A percentile compares a stretch with the other conserved stretches of the same genome.
Evolutionary conservation across 148 eudicot genomes (phyloP).

Genomic region (Rhododendron williamsianum): DNA sequence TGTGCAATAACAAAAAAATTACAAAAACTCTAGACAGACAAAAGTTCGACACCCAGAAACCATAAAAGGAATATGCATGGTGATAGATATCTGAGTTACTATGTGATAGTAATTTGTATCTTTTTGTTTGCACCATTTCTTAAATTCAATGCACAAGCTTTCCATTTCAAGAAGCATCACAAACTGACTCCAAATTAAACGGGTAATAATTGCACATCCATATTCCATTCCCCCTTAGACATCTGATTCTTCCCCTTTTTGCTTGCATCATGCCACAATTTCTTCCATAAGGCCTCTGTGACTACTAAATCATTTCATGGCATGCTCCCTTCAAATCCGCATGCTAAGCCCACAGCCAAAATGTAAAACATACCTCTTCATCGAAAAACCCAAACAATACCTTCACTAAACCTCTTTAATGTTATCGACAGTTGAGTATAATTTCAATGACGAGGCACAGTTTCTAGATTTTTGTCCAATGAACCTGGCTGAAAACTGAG

Average conservation of each 20-base stretch:
- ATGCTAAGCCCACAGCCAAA: neutral
- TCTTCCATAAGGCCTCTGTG: neutral
- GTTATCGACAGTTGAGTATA: neutral
- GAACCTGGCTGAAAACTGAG: neutral
- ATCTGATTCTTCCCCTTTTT: neutral
- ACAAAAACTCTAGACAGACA: neutral
- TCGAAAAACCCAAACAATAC: neutral
- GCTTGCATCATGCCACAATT: neutral
- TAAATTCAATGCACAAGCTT: neutral
- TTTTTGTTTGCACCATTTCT: neutral
- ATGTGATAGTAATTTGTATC: neutral
- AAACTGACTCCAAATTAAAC: neutral
- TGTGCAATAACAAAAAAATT: neutral
- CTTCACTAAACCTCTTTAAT: neutral
- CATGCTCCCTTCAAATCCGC: neutral
- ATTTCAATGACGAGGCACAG: neutral
- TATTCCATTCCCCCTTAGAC: neutral
- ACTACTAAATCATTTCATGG: neutral
- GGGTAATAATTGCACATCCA: neutral
- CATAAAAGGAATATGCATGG: neutral
- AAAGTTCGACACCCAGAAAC: neutral
- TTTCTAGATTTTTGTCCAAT: neutral
- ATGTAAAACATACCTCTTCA: neutral
- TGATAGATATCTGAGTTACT: neutral
- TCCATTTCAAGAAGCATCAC: neutral